phyloP scores from a whole-genome alignment of 371 early-diverging fungal genomes.

The Mucor racemosus region DNA sequence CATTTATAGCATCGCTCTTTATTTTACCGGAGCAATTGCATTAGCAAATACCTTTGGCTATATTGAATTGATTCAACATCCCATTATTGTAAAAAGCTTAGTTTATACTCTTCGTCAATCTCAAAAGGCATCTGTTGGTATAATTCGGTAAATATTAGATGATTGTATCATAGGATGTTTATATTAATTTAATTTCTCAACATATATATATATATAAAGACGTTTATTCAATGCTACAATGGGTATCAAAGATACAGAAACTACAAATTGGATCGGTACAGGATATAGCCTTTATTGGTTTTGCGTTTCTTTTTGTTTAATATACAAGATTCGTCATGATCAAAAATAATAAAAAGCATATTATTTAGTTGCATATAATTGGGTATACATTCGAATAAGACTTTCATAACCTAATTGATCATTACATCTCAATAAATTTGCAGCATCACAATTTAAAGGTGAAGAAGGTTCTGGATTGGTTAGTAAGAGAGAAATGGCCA shows the following conservation, averaged over 20 bases:
- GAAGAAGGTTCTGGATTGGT: slow-evolving; percentile 82
- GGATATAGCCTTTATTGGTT: slow-evolving; percentile 30
- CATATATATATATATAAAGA: too few relatives aligned
- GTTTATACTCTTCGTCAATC: slow-evolving; percentile 7
- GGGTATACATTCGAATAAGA: slow-evolving; percentile 86
- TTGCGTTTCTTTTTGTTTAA: slow-evolving; percentile 11
- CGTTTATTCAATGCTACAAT: slow-evolving; percentile 4
- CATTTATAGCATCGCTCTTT: slow-evolving; percentile 2
- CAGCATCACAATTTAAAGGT: slow-evolving; percentile 95
- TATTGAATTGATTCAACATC: slow-evolving; percentile 8
- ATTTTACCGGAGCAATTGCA: slow-evolving; percentile 14
- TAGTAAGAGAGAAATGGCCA: slow-evolving; percentile 75
- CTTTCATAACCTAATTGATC: slow-evolving; percentile 88
- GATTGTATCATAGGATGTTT: too few relatives aligned
- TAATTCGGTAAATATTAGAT: neutral
- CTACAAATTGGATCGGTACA: slow-evolving; percentile 9
- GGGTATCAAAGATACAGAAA: neutral
- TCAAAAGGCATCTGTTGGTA: neutral
- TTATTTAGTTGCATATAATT: slow-evolving; percentile 60
- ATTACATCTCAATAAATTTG: slow-evolving; percentile 86
- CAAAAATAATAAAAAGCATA: slow-evolving; percentile 10
- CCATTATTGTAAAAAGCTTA: neutral
- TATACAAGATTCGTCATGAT: slow-evolving; percentile 1
- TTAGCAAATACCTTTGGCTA: slow-evolving; percentile 1
- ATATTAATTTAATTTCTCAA: too few relatives aligned